phyloP scores from a whole-genome alignment of 371 early-diverging fungal genomes.

The Mucor piriformis region DNA sequence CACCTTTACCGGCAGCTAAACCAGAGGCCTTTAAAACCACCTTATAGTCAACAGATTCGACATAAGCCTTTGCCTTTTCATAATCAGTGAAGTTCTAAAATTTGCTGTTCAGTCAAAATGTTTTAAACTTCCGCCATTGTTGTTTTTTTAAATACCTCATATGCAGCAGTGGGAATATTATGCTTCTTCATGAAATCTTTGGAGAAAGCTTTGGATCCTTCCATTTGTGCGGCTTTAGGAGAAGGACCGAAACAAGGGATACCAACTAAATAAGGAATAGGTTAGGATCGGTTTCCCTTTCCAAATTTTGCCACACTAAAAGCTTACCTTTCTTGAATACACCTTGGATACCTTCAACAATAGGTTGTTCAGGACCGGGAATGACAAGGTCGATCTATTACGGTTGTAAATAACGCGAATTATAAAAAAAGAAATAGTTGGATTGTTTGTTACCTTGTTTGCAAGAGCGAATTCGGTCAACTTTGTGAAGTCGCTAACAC shows the following conservation, averaged over 20 bases:
- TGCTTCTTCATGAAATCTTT: conserved; percentile 98
- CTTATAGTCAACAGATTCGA: conserved; percentile 61
- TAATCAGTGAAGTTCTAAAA: conserved; percentile 83
- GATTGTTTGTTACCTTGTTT: conserved; percentile 63
- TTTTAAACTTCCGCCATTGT: no score
- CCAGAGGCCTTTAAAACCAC: conserved; percentile 94
- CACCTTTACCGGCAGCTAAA: conserved; percentile 97
- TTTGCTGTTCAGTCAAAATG: no score
- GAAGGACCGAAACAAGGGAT: conserved; percentile 96
- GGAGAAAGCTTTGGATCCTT: conserved; percentile 97
- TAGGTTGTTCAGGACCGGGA: conserved; percentile 96
- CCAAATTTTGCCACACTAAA: no score
- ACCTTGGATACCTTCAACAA: conserved; percentile 89
- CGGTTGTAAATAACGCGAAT: no score
- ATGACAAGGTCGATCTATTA: conserved; percentile 77
- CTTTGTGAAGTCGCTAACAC: conserved; percentile 71
- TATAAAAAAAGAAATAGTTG: not conserved
- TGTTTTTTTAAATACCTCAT: no score
- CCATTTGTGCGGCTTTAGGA: conserved; percentile 86
- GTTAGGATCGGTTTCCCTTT: no score
- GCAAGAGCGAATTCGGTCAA: conserved; percentile 80
- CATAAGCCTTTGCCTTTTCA: conserved; percentile 74
- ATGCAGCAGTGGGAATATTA: conserved; percentile 94
- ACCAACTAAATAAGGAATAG: conserved; percentile 66
- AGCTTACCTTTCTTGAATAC: conserved; percentile 79